Evolutionary conservation across 179 eudicot species (phyloP).

Genomic region (Spergularia azorica): DNA sequence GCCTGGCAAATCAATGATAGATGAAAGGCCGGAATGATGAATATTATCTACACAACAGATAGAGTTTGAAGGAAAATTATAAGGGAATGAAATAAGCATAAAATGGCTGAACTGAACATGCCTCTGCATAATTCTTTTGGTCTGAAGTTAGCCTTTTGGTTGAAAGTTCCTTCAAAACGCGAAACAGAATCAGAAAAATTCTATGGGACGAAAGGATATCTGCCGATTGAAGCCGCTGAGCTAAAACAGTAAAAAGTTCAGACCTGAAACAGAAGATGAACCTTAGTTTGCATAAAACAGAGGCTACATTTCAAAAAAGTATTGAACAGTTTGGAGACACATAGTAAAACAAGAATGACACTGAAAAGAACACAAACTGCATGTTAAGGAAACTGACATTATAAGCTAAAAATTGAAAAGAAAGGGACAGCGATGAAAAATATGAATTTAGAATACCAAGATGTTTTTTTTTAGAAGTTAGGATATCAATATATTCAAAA

Average conservation of each 20-base stretch:
- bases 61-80: not conserved
- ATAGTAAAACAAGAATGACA: too few species aligned
- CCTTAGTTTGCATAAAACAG: constrained; percentile 21
- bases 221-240: constrained; percentile 89
- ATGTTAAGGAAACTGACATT: too few species aligned
- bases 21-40: not conserved
- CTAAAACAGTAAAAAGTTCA: constrained; percentile 74
- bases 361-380: too few species aligned
- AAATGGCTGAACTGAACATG: constrained; percentile 31
- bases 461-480: too few species aligned
- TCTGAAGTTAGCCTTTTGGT: constrained; percentile 89
- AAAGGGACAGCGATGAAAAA: too few species aligned
- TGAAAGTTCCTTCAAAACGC: constrained; percentile 86
- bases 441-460: too few species aligned
- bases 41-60: not conserved
- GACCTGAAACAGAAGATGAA: constrained; percentile 59
- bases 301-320: not conserved
- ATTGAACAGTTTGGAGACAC: not conserved
- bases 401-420: too few species aligned
- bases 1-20: not conserved
- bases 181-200: constrained; percentile 88
- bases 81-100: constrained; percentile 6
- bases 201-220: constrained; percentile 87
- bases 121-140: constrained; percentile 89
- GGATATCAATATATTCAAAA: too few species aligned